phyloP scores from a whole-genome alignment of 2,329 filamentous ascomycete species.

The Sporothrix mexicana region DNA sequence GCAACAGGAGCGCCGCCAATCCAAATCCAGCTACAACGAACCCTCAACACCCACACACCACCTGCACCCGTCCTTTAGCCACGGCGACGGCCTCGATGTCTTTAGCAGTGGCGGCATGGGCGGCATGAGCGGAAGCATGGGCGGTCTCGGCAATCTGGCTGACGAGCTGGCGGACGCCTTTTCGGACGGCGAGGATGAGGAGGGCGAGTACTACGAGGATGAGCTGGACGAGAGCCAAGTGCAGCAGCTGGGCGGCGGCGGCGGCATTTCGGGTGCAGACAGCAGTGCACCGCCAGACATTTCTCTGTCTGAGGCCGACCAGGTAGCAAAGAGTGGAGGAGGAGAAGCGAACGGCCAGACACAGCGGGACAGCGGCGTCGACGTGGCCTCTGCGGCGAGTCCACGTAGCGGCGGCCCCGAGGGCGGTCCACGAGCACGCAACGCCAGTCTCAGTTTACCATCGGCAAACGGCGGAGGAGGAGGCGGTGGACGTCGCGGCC shows the following conservation, averaged over 20 bases:
- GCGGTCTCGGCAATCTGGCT: constrained; percentile 76
- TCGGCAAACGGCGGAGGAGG: constrained; percentile 47
- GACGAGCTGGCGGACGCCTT: constrained; percentile 80
- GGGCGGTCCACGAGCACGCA: constrained; percentile 39
- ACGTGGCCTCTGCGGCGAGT: constrained; percentile 42
- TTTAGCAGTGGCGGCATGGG: constrained; percentile 41
- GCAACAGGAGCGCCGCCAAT: constrained; percentile 55
- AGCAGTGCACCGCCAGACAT: constrained; percentile 44
- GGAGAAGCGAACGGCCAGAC: constrained; percentile 4
- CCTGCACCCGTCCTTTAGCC: constrained; percentile 56
- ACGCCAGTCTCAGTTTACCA: constrained; percentile 53
- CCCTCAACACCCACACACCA: constrained; percentile 50
- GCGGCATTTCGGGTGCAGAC: constrained; percentile 5
- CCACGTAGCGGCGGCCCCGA: constrained; percentile 25
- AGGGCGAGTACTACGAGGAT: constrained; percentile 54
- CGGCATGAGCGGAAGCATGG: constrained; percentile 58
- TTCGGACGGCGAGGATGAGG: constrained; percentile 66
- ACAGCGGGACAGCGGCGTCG: constrained; percentile 51
- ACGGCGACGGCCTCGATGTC: constrained; percentile 47
- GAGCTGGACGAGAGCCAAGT: constrained; percentile 45
- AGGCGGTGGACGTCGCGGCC: constrained; percentile 42
- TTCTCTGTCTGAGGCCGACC: constrained; percentile 42
- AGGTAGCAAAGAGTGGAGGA: constrained; percentile 36
- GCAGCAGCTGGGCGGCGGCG: background rate
- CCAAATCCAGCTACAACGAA: constrained; percentile 56